A percentile compares a stretch with the other conserved stretches of the same genome.
Conservation (phyloP, 257 asterid species). For the Anisodus acutangulus region DNA sequence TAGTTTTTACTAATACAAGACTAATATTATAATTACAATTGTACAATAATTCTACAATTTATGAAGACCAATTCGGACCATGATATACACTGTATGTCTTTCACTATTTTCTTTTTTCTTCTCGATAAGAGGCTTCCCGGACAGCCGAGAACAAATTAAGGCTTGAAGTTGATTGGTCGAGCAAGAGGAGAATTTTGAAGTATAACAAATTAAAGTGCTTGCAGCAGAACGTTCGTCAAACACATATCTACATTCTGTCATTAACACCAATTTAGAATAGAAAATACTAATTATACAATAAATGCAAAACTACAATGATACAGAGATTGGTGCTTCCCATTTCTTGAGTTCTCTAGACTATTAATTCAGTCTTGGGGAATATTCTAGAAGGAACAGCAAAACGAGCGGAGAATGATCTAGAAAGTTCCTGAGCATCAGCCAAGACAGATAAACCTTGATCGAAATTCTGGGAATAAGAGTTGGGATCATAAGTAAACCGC, state of each 20-base stretch:
- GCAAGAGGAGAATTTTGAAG: neutral
- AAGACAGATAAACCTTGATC: conserved; percentile 54
- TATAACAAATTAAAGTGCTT: neutral
- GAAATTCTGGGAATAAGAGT: conserved; percentile 69
- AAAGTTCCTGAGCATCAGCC: conserved; percentile 53
- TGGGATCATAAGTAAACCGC: conserved; percentile 67
- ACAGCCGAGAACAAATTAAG: neutral
- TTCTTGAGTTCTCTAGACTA: neutral
- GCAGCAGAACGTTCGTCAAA: neutral
- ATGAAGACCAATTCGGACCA: no score
- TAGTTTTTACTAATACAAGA: no score
- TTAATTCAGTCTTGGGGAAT: conserved; percentile 50
- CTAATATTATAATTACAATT: no score
- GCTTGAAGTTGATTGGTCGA: neutral
- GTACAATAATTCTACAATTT: no score
- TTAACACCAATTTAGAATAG: neutral
- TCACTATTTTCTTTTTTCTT: no score
- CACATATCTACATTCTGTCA: neutral
- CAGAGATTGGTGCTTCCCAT: neutral
- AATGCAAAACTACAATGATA: neutral
- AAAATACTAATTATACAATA: neutral
- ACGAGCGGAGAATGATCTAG: conserved; percentile 75
- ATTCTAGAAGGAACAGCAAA: conserved; percentile 68
- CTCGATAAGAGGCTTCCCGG: no score
- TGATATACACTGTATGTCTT: no score